Percentiles rank a stretch among this genome's conserved stretches.
These are phyloP conservation scores for Capronia americana DNA, from an alignment of 2,329 filamentous ascomycete species.

Conservation along the genomic window DNA sequence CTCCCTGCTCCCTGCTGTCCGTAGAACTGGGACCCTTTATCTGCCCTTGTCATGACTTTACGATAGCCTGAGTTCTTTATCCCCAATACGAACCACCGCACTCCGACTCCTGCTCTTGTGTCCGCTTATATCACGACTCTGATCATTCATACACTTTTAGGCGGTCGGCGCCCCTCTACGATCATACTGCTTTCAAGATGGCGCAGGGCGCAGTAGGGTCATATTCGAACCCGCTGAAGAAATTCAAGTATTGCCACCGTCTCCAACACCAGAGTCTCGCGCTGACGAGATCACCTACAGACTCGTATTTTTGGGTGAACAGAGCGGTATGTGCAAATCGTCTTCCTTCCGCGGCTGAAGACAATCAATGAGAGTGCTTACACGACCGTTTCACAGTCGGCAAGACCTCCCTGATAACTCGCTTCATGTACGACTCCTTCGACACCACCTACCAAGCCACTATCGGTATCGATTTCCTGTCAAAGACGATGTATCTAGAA, in stretches of 20 bases:
- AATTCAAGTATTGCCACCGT: conserved; percentile 81
- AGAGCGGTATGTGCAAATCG: conserved; percentile 76
- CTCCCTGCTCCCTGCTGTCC: conserved; percentile 7
- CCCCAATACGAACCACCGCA: background rate
- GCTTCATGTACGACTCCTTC: conserved; percentile 99
- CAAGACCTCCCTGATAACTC: conserved; percentile 97
- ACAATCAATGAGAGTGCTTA: conserved; percentile 12
- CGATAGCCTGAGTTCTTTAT: conserved; percentile 16
- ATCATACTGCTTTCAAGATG: conserved; percentile 64
- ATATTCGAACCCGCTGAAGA: conserved; percentile 99
- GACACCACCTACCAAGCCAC: conserved; percentile 99
- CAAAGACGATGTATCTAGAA: conserved; percentile 99
- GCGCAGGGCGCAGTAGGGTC: conserved; percentile 77
- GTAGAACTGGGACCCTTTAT: conserved; percentile 3
- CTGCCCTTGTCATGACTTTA: conserved; percentile 29
- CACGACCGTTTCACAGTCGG: conserved; percentile 68
- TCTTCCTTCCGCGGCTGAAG: conserved; percentile 22
- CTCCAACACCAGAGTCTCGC: conserved; percentile 1
- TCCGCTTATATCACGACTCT: conserved; percentile 3
- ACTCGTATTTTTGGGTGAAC: conserved; percentile 96
- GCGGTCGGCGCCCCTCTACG: conserved; percentile 22
- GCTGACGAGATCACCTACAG: conserved; percentile 57
- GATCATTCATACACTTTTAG: background rate
- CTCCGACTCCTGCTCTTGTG: background rate
- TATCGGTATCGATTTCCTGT: conserved; percentile 98